Evolutionary conservation across 176 grass and related monocot genomes (phyloP).

Genomic region (Typha latifolia): DNA sequence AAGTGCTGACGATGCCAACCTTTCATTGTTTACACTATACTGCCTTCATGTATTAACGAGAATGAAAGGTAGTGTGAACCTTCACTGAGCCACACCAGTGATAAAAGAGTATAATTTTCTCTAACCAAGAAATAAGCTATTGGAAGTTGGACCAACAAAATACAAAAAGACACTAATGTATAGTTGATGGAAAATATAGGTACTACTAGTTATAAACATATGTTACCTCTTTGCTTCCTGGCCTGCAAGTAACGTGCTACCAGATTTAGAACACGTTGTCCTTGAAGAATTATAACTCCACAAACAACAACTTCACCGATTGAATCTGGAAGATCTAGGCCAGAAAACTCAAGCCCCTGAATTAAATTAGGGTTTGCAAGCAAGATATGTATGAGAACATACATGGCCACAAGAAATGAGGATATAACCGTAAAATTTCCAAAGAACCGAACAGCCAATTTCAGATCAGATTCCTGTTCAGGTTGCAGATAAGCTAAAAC

Average conservation of each 20-base stretch:
- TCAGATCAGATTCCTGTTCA: slow-evolving; percentile 64
- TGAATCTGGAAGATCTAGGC: slow-evolving; percentile 89
- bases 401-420: slow-evolving; percentile 47
- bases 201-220: slow-evolving; percentile 3
- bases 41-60: too few species aligned
- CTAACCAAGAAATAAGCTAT: too few species aligned
- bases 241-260: slow-evolving; percentile 68
- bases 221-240: slow-evolving; percentile 65
- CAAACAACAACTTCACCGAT: slow-evolving; percentile 78
- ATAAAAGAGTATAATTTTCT: too few species aligned
- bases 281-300: slow-evolving; percentile 83
- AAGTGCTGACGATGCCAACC: too few species aligned
- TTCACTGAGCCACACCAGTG: too few species aligned
- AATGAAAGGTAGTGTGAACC: too few species aligned
- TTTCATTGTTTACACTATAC: too few species aligned
- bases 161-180: too few species aligned
- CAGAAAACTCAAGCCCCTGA: slow-evolving; percentile 85
- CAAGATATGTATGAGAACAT: slow-evolving; percentile 65
- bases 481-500: slow-evolving; percentile 53
- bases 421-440: slow-evolving; percentile 77
- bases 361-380: slow-evolving; percentile 57
- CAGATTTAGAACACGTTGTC: slow-evolving; percentile 67
- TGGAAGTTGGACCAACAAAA: too few species aligned
- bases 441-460: slow-evolving; percentile 62
- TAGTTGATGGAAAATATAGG: too few species aligned